phyloP scores from a whole-genome alignment of 768 basidiomycete genomes.

The Termitomyces sp. region DNA sequence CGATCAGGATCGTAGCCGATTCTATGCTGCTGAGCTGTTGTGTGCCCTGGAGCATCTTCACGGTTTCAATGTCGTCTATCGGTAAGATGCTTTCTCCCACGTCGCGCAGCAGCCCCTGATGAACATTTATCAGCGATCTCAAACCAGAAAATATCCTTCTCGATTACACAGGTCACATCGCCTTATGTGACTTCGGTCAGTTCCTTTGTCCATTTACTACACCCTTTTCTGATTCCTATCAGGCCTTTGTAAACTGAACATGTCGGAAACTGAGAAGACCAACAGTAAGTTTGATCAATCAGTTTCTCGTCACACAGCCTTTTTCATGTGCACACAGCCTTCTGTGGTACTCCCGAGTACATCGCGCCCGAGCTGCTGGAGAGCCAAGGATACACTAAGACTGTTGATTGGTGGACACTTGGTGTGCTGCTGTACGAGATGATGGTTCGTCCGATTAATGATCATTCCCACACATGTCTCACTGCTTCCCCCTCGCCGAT shows the following conservation, averaged over 20 bases:
- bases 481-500: not conserved
- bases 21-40: conserved; percentile 97
- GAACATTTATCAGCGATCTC: conserved; percentile 57
- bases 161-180: conserved; percentile 97
- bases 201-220: not conserved
- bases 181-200: conserved; percentile 91
- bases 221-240: conserved; percentile 8
- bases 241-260: conserved; percentile 93
- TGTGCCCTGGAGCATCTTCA: conserved; percentile 95
- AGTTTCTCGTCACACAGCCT: not conserved
- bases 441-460: conserved; percentile 53
- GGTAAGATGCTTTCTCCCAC: conserved; percentile 40
- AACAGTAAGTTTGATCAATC: conserved; percentile 62
- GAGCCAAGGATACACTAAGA: conserved; percentile 95
- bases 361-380: conserved; percentile 97
- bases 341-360: conserved; percentile 98
- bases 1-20: conserved; percentile 88
- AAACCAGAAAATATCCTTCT: conserved; percentile 98
- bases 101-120: not conserved
- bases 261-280: conserved; percentile 96
- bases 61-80: conserved; percentile 97
- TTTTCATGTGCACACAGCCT: conserved; percentile 48
- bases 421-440: conserved; percentile 97
- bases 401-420: conserved; percentile 99
- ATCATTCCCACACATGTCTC: not conserved